Percentiles rank a stretch among this genome's conserved stretches.
These are phyloP conservation scores for Fusarium sambucinum DNA, from an alignment of 2,329 filamentous ascomycete genomes.

Conservation along the genomic window DNA sequence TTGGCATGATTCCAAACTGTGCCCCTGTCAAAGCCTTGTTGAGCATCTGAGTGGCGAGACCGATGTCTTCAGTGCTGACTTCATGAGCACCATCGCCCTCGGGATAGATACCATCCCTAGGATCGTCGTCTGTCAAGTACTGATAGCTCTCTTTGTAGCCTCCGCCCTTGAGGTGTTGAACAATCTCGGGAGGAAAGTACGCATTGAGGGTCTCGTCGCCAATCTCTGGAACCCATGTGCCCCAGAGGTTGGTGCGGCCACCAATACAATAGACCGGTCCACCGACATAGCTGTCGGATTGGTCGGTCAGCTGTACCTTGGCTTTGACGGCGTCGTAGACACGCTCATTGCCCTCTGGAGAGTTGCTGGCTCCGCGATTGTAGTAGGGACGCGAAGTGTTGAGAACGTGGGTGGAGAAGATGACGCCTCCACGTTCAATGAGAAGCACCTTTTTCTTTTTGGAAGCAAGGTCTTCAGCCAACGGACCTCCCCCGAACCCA, in stretches of 20 bases:
- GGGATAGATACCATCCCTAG: conserved; percentile 17
- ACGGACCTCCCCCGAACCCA: conserved; percentile 31
- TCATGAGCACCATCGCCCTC: conserved; percentile 13
- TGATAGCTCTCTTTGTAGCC: conserved; percentile 10
- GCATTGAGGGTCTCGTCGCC: conserved; percentile 7
- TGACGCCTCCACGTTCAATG: conserved; percentile 34
- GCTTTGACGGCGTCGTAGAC: conserved; percentile 39
- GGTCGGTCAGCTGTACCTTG: conserved; percentile 30
- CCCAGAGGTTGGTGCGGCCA: conserved; percentile 34
- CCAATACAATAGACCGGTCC: conserved; percentile 36
- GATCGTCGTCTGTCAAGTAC: conserved; percentile 27
- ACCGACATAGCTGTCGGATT: conserved; percentile 35
- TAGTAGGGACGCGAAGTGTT: conserved; percentile 37
- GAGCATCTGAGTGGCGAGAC: conserved; percentile 6
- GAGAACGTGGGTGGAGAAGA: conserved; percentile 38
- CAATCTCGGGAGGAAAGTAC: conserved; percentile 7
- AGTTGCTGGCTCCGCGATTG: conserved; percentile 36
- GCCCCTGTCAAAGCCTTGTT: neutral
- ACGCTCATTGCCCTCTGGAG: conserved; percentile 34
- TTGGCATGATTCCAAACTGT: conserved; percentile 28
- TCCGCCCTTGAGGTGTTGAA: neutral
- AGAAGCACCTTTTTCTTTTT: conserved; percentile 32
- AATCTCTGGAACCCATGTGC: conserved; percentile 34
- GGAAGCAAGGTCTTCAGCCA: conserved; percentile 27
- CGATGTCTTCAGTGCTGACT: conserved; percentile 15